phyloP scores from a whole-genome alignment of 495 filamentous ascomycete species.

The Paragyromitra xinjiangensis region DNA sequence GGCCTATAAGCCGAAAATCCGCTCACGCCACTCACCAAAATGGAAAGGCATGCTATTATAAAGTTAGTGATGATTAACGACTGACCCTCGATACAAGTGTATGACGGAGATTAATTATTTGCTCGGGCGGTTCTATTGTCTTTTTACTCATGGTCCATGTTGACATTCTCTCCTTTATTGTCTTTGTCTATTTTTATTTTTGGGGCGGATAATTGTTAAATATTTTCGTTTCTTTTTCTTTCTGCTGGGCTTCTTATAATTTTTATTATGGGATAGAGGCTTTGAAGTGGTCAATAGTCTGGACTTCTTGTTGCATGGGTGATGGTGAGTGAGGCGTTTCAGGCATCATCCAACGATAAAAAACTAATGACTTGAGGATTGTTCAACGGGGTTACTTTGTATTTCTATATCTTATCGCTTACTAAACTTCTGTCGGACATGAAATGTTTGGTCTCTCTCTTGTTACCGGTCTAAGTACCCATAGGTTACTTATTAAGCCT shows the following conservation, averaged over 20 bases:
- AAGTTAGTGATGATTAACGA: slow-evolving; percentile 29
- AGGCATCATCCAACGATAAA: slow-evolving; percentile 28
- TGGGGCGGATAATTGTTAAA: slow-evolving; percentile 14
- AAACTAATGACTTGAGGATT: slow-evolving; percentile 24
- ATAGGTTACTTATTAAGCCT: neutral
- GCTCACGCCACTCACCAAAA: neutral
- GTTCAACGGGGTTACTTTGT: slow-evolving; percentile 5
- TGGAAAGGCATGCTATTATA: neutral
- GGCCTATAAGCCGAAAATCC: neutral
- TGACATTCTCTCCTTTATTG: neutral
- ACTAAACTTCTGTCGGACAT: neutral
- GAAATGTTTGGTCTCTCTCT: neutral
- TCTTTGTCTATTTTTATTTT: slow-evolving; percentile 32
- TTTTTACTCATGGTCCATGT: neutral
- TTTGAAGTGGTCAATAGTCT: neutral
- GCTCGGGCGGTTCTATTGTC: neutral
- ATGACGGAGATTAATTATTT: slow-evolving; percentile 9
- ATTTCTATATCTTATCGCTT: slow-evolving; percentile 7
- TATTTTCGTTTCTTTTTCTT: slow-evolving; percentile 14
- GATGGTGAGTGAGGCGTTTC: slow-evolving; percentile 9
- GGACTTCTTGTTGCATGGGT: slow-evolving; percentile 11
- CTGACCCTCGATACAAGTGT: slow-evolving; percentile 18
- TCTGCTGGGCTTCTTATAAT: neutral
- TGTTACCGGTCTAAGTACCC: neutral
- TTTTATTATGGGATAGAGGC: slow-evolving; percentile 15